Evolutionary conservation across 148 eudicot genomes (phyloP), one percentile per base, ranked within the genome.

Genomic region (Selenicereus undatus): DNA sequence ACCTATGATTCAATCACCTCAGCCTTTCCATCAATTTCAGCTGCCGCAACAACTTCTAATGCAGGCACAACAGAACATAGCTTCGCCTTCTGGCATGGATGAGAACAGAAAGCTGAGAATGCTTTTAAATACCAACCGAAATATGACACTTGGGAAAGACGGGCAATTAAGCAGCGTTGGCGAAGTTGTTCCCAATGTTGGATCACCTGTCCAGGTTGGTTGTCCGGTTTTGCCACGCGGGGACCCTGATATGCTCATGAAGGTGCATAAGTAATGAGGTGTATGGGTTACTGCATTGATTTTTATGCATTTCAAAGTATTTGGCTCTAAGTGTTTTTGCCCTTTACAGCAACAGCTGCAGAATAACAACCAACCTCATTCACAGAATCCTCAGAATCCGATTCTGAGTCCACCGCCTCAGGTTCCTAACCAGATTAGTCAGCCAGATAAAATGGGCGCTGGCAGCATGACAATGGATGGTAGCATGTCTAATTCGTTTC

Each of bases 31-130:
- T 83, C 90, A 82, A 66, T 76, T 86, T 72, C 94, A 86, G 69
- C 84, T 89, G 85, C 95, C 87, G 81, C 95, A 90, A 71, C 95
- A 90, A 71, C 82, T 89, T 71, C 72, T 88, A 24, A 64, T 90
- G 82, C 90, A 88, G 72, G 93, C 93, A 36, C 95, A 90, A 73
- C 92, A 88, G 73, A 92, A 83, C 79, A 21, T 91, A 82, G 87
- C 88, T 74, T 87, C 94, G 13, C 91, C 94, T 35, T 88, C 97
- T 24, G 83, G 86, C 60, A 86, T 79, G 85, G 92, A 92, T 8
- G 95, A 92, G 45, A 80, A 88, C 86, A 81, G 89, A 85, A 85
- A 89, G 87, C 66, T 90, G 75, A 87, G 92, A 76, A 90, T 89
- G 90, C 86, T 89, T 68, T 80, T 89, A n/a, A 86, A 80, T 82